Evolutionary conservation across 2,329 filamentous ascomycete genomes (phyloP), one percentile per base, ranked within the genome.

Genomic region (Claviceps maximensis): DNA sequence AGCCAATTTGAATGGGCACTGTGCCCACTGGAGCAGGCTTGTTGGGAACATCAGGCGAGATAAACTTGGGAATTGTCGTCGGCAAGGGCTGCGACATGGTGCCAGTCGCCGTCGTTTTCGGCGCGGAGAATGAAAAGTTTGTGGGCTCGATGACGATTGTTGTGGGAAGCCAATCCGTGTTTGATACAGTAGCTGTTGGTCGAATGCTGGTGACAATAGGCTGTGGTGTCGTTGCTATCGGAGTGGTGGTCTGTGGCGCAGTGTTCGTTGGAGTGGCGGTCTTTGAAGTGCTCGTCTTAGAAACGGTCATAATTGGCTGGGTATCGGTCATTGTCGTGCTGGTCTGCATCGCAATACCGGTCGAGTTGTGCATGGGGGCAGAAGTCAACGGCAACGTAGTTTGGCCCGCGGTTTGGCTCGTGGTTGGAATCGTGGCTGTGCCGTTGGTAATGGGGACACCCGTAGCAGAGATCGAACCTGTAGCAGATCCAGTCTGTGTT

Each of bases 1-100:
- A 96, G 36, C 87, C 93, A 57, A 97, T 77, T 65, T 95, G 89
- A 59, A 95, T 84, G 60, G 87, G 69, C 4, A 80, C 82, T 1
- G 79, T 82, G 59, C 87, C 86, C 3, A 74, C 69, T 0, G 87
- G 86, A 19, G 74, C 67, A 4, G 70, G 55, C 10, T 65, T 59
- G 21, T 75, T 72, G 49, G 78, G 74, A 53, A 78, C 75, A 42
- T 81, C 78, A 9, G 89, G 88, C 29, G 83, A 79, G 58, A 96
- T 90, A 45, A 87, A 78, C 61, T 80, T 81, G 21, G 89, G 89
- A 54, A 94, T 75, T 38, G 74, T 73, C 0, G 80, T 78, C 0
- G 87, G 84, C 52, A 89, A 72, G 23, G 75, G 75, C 19, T 74
- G 76, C 0, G 72, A 63, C 6, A 69, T 72, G 2, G 74, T 70